These are phyloP conservation scores for Capniomyces stellatus DNA, from an alignment of 371 early-diverging fungal genomes.

Conservation along the genomic window DNA sequence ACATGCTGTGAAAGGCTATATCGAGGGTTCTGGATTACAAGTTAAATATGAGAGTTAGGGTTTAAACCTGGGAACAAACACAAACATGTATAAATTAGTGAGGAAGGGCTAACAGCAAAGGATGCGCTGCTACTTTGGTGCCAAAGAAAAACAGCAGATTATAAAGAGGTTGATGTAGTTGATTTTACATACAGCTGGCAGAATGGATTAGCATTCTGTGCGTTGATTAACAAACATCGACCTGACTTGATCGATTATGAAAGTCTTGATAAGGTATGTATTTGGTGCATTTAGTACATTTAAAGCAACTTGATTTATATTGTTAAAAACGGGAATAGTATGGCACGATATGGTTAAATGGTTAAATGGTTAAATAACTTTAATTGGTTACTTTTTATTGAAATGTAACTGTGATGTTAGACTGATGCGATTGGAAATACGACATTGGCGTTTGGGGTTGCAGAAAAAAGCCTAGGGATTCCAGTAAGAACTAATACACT, in stretches of 20 bases:
- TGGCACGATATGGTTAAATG: no score
- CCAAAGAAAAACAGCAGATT: conserved; percentile 80
- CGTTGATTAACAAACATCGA: conserved; percentile 90
- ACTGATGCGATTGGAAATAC: conserved; percentile 68
- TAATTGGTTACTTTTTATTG: no score
- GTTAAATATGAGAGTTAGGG: background rate
- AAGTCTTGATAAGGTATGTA: conserved; percentile 40
- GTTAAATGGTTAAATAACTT: no score
- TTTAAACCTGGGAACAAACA: no score
- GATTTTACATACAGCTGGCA: conserved; percentile 84
- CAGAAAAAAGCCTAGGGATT: conserved; percentile 73
- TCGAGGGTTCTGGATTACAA: background rate
- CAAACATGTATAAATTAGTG: conserved; percentile 33
- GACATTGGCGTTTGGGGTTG: conserved; percentile 86
- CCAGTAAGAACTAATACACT: no score
- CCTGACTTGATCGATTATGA: conserved; percentile 88
- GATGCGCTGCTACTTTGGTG: conserved; percentile 92
- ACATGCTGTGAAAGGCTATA: background rate
- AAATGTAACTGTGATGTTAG: no score
- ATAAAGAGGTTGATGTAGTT: conserved; percentile 60
- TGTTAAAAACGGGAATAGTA: no score
- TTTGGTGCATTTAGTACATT: no score
- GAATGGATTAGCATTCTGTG: conserved; percentile 92
- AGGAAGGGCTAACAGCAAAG: conserved; percentile 83
- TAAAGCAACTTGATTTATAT: no score